Evolutionary conservation across 768 basidiomycete species (phyloP).

Genomic region (Dioszegia crocea): DNA sequence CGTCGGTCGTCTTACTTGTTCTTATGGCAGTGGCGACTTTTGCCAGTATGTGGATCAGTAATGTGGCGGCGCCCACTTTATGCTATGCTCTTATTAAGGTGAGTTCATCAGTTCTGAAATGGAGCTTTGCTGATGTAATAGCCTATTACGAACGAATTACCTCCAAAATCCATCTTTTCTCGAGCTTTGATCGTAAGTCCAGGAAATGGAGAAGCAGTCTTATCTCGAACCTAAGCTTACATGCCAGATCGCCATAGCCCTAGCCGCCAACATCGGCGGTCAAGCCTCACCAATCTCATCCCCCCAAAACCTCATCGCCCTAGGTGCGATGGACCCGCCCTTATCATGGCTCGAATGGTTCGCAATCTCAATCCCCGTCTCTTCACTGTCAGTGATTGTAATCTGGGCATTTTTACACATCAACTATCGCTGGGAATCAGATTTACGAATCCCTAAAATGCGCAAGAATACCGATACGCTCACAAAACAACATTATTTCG

Average conservation of each 20-base stretch:
- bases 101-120: slow-evolving; percentile 32
- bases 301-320: slow-evolving; percentile 92
- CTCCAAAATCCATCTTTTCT: slow-evolving; percentile 77
- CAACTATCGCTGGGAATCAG: slow-evolving; percentile 65
- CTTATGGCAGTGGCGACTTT: slow-evolving; percentile 97
- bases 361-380: slow-evolving; percentile 85
- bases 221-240: not conserved
- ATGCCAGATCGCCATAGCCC: slow-evolving; percentile 80
- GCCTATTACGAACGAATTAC: slow-evolving; percentile 90
- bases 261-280: slow-evolving; percentile 97
- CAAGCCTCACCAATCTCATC: slow-evolving; percentile 97
- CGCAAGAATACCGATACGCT: slow-evolving; percentile 77
- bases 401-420: slow-evolving; percentile 87
- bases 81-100: slow-evolving; percentile 95
- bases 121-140: slow-evolving; percentile 43
- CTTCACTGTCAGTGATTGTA: slow-evolving; percentile 72
- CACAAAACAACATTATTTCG: slow-evolving; percentile 82
- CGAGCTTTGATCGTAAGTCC: slow-evolving; percentile 81
- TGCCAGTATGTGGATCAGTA: slow-evolving; percentile 99
- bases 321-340: slow-evolving; percentile 76
- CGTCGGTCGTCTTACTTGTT: slow-evolving; percentile 78
- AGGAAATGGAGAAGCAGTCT: no score
- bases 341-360: slow-evolving; percentile 93
- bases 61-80: slow-evolving; percentile 94
- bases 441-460: slow-evolving; percentile 76